Percentiles rank a stretch among this genome's conserved stretches.
Conservation (phyloP, 2,329 filamentous ascomycete genomes). For the Cordyceps sp. region DNA sequence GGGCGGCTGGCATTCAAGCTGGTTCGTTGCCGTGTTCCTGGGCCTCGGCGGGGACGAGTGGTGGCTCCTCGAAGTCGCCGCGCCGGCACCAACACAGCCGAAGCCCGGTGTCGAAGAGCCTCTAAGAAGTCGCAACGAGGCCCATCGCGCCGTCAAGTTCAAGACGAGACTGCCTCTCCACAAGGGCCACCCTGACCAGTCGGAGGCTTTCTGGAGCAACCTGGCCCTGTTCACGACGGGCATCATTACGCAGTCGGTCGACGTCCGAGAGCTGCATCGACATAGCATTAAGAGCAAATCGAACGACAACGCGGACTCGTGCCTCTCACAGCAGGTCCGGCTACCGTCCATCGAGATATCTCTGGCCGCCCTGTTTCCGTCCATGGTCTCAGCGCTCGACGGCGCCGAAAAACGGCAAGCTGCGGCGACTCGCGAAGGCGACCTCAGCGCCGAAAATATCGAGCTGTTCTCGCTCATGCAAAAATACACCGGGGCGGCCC, state of each 20-base stretch:
- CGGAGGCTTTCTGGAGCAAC: constrained; percentile 33
- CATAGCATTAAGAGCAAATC: constrained; percentile 23
- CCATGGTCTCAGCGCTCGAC: constrained; percentile 12
- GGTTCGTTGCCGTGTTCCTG: constrained; percentile 56
- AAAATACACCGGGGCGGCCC: constrained; percentile 5
- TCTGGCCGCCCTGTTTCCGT: constrained; percentile 27
- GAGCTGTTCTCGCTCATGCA: constrained; percentile 9
- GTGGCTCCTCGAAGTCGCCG: constrained; percentile 48
- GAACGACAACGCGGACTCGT: constrained; percentile 17
- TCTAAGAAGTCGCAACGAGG: constrained; percentile 10
- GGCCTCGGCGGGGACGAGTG: constrained; percentile 60
- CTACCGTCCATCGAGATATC: constrained; percentile 31
- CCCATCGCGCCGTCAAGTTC: constrained; percentile 11
- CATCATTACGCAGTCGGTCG: constrained; percentile 32
- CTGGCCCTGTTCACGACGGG: constrained; percentile 32
- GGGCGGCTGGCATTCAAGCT: constrained; percentile 52
- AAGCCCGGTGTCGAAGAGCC: constrained; percentile 4
- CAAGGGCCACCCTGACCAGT: constrained; percentile 25
- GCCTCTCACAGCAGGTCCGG: constrained; percentile 24
- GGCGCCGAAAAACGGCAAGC: constrained; percentile 5
- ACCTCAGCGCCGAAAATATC: constrained; percentile 3
- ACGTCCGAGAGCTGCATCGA: constrained; percentile 28
- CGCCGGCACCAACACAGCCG: too few species aligned
- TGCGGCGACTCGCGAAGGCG: constrained; percentile 2
- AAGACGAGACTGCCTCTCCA: constrained; percentile 25